phyloP scores from a whole-genome alignment of 208 protist genomes.

The Leptomonas seymouri region DNA sequence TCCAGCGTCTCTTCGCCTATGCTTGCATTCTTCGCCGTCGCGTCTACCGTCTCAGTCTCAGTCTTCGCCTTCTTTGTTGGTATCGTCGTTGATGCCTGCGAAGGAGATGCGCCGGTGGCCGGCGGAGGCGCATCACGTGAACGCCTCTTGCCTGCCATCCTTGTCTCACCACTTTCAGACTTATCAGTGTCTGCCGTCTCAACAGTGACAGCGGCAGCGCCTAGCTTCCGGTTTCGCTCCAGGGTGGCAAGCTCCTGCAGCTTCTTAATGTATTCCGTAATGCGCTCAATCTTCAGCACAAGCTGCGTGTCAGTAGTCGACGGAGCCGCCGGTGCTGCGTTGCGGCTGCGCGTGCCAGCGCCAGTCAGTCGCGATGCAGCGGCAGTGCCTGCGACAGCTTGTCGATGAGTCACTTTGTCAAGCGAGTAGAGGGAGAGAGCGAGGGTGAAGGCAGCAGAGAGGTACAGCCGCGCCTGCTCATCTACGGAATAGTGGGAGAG shows the following conservation, averaged over 20 bases:
- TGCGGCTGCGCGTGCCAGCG: neutral
- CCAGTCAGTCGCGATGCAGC: conserved; percentile 5
- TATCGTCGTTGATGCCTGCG: neutral
- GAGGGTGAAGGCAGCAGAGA: conserved; percentile 73
- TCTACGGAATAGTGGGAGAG: conserved; percentile 71
- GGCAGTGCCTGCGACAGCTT: neutral
- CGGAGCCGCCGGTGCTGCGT: neutral
- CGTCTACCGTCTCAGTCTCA: neutral
- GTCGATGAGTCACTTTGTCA: conserved; percentile 58
- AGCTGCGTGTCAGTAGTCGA: conserved; percentile 59
- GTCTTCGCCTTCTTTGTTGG: conserved; percentile 4
- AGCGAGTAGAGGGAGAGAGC: conserved; percentile 69
- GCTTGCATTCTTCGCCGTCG: conserved; percentile 1
- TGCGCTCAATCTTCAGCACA: conserved; percentile 83
- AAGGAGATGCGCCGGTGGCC: neutral
- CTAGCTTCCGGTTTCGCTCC: conserved; percentile 26
- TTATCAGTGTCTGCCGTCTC: neutral
- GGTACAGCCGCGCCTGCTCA: conserved; percentile 80
- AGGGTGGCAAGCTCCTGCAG: conserved; percentile 78
- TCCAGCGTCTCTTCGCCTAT: conserved; percentile 14
- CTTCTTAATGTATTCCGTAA: conserved; percentile 88
- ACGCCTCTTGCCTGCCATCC: conserved; percentile 15
- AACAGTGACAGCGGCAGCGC: conserved; percentile 3
- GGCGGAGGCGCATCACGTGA: neutral
- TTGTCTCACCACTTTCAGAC: neutral